Base-by-base conservation (phyloP, 352 stramenopile species). In the Pythium myriotylum region DNA sequence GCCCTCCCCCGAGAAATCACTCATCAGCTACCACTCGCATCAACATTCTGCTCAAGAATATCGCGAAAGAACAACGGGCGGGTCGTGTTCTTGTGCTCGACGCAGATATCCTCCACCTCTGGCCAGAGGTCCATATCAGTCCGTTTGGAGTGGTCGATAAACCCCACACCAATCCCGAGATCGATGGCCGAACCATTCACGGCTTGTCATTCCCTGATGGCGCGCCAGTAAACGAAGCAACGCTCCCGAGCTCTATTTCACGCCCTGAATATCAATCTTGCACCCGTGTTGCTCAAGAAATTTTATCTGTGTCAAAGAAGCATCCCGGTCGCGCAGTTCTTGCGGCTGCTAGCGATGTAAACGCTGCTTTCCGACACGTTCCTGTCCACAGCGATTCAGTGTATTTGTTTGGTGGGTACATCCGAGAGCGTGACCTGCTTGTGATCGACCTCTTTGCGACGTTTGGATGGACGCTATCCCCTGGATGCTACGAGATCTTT, bases 61-160 rank as follows among this genome's bases (percentile, higher is more conserved):
- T 61, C 4, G 40, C 40, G 2, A 53, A 29, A 13, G 54, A 61
- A 32, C 54, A 61, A 47, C 40, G 43, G 39, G 39, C 54, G 2
- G 42, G 42, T 14, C 54, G 54, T 5, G 32, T 22, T 20, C 24
- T 61, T 14, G 27, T 61, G 4, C 3, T 53, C 26, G 29, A 61
- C 19, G 5, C 35, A 8, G 54, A 61, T 41, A 43, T 61, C 19
- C 27, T 61, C 14, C 9, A 43, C 1, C 4, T 61, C n/a, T 61
- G 42, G 54, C 8, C 41, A 1, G 32, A 61, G 0, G 45, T 61
- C n/a, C 1, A 46, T 20, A 5, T 39, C 54, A n/a, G 62, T 37
- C 59, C 55, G 2, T 71, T 69, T 33, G 54, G 68, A 12, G 68
- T 72, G 5, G 68, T 68, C 14, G 49, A 68, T 40, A 72, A 72